Evolutionary conservation across 768 basidiomycete species (phyloP).

Genomic region (Macrolepiota albuminosa): DNA sequence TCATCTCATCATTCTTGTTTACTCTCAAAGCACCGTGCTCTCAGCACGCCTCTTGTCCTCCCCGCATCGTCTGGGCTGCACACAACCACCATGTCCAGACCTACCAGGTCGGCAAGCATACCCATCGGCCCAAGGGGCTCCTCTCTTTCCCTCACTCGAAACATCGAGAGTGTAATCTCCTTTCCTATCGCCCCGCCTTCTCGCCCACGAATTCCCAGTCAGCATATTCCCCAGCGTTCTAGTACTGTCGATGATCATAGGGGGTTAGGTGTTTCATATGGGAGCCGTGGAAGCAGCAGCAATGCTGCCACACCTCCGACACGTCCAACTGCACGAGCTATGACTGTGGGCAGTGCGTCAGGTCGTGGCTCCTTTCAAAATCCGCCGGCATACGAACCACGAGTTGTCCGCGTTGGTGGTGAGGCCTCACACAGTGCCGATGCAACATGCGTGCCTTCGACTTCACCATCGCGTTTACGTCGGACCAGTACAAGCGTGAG

Average conservation of each 20-base stretch:
- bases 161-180: conserved; percentile 63
- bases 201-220: conserved; percentile 35
- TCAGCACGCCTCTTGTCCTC: not conserved
- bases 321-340: conserved; percentile 41
- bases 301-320: conserved; percentile 26
- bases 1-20: conserved; percentile 10
- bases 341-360: conserved; percentile 29
- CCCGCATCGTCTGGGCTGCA: not conserved
- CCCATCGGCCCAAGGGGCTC: conserved; percentile 51
- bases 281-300: conserved; percentile 28
- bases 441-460: conserved; percentile 35
- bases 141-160: conserved; percentile 44
- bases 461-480: conserved; percentile 44
- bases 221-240: conserved; percentile 23
- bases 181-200: conserved; percentile 46
- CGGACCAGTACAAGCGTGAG: conserved; percentile 32
- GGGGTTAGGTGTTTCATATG: conserved; percentile 33
- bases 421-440: conserved; percentile 37
- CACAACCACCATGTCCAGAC: conserved; percentile 37
- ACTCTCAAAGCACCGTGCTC: not conserved
- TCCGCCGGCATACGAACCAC: conserved; percentile 51
- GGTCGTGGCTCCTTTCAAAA: conserved; percentile 28
- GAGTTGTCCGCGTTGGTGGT: conserved; percentile 56
- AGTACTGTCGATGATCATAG: conserved; percentile 29
- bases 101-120: conserved; percentile 62